Percentiles rank a stretch among this genome's conserved stretches.
These are phyloP conservation scores for Lolium multiflorum DNA, from an alignment of 176 grass and related monocot species.

Conservation along the genomic window DNA sequence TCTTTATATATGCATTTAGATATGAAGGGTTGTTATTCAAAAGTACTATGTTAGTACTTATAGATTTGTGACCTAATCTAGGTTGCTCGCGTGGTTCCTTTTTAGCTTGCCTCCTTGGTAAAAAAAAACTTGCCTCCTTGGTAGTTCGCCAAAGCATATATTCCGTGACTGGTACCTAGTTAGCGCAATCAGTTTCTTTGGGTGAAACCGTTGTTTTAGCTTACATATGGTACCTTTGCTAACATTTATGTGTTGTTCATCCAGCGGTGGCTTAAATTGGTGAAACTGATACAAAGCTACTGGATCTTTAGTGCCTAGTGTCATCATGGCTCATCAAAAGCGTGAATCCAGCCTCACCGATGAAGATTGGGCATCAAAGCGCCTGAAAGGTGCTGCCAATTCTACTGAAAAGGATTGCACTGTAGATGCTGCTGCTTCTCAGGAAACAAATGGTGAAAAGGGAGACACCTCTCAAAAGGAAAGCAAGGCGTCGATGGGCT, in stretches of 20 bases:
- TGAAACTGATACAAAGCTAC: not conserved
- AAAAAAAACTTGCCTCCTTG: not conserved
- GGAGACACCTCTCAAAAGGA: slow-evolving; percentile 7
- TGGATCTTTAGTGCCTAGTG: slow-evolving; percentile 3
- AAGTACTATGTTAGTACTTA: not conserved
- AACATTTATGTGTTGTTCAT: not conserved
- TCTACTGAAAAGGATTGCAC: slow-evolving; percentile 20
- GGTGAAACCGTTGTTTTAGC: not conserved
- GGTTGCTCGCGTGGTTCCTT: not conserved
- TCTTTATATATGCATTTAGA: not conserved
- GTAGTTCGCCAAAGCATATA: not conserved
- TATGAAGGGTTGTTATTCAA: not conserved
- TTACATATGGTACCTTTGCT: not conserved
- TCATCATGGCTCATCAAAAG: slow-evolving; percentile 74
- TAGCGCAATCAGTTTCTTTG: not conserved
- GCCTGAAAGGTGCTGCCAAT: slow-evolving; percentile 38
- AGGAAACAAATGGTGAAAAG: slow-evolving; percentile 39
- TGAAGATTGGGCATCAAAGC: slow-evolving; percentile 55
- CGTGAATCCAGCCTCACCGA: slow-evolving; percentile 40
- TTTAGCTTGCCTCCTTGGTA: not conserved
- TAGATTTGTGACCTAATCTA: not conserved
- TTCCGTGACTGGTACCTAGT: not conserved
- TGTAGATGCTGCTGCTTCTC: not conserved
- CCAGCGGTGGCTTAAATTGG: slow-evolving; percentile 11
- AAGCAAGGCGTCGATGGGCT: not conserved